Conservation (phyloP, 306 rosid genomes). For the Amphicarpaea edgeworthii region DNA sequence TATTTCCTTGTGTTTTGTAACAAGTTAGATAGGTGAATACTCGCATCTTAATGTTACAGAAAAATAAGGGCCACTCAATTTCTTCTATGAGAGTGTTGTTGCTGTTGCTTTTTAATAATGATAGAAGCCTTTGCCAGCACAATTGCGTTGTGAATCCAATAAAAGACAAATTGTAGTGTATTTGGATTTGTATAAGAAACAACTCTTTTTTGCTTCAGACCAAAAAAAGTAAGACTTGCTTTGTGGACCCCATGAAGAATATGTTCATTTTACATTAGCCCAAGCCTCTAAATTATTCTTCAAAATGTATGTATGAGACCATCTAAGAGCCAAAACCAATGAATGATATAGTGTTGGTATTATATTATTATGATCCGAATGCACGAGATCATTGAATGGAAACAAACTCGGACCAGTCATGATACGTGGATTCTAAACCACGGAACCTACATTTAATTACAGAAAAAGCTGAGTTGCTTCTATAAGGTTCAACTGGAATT, state of each 20-base stretch:
- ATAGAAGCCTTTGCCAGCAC: constrained; percentile 7
- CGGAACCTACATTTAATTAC: not conserved
- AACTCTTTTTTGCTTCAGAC: too few relatives aligned
- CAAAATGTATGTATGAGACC: not conserved
- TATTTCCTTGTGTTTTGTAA: constrained; percentile 27
- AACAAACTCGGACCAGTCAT: not conserved
- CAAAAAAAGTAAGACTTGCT: not conserved
- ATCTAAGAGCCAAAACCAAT: constrained; percentile 4
- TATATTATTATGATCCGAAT: not conserved
- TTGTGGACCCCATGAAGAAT: constrained; percentile 10
- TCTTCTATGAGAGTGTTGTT: constrained; percentile 15
- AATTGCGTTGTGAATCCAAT: not conserved
- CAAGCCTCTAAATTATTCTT: constrained; percentile 11
- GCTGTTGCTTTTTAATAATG: constrained; percentile 13
- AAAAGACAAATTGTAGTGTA: constrained; percentile 10
- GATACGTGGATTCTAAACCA: not conserved
- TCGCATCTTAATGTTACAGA: not conserved
- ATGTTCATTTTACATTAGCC: constrained; percentile 14
- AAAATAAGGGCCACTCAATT: not conserved
- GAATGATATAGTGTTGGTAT: not conserved
- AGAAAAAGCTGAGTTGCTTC: not conserved
- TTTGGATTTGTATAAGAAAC: not conserved
- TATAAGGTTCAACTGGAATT: not conserved
- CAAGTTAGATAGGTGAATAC: constrained; percentile 11
- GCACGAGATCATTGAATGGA: constrained; percentile 10